Evolutionary conservation across 768 basidiomycete genomes (phyloP).

Genomic region (Holtermanniella nyarrowii): DNA sequence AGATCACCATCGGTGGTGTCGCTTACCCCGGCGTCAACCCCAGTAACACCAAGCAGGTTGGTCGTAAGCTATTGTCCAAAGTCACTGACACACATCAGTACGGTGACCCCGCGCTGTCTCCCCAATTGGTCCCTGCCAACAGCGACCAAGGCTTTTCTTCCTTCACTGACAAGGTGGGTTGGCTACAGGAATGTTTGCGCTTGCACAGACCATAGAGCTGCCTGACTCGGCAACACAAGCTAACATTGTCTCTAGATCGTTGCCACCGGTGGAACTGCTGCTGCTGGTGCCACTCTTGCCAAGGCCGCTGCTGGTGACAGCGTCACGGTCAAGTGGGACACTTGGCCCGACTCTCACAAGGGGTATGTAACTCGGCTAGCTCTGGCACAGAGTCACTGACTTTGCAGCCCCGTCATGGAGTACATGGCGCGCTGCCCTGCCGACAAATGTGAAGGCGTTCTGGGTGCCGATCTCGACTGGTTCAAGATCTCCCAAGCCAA

Average conservation of each 20-base stretch:
- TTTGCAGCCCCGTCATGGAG: conserved; percentile 6
- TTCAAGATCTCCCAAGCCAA: conserved; percentile 13
- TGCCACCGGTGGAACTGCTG: conserved; percentile 13
- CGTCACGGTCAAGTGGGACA: conserved; percentile 12
- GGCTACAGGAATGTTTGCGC: too few relatives aligned
- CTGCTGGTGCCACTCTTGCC: conserved; percentile 7
- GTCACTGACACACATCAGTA: too few relatives aligned
- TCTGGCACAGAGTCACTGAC: neutral
- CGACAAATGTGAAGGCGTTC: conserved; percentile 8
- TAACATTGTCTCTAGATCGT: too few relatives aligned
- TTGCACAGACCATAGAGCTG: too few relatives aligned
- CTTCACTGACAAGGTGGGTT: conserved; percentile 6
- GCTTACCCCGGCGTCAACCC: conserved; percentile 11
- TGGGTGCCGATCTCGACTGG: conserved; percentile 8
- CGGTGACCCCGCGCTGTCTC: too few relatives aligned
- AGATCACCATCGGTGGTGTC: conserved; percentile 2
- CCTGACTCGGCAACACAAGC: too few relatives aligned
- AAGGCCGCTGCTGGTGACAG: conserved; percentile 9
- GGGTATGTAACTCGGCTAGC: too few relatives aligned
- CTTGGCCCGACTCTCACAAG: conserved; percentile 15
- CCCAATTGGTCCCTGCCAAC: too few relatives aligned
- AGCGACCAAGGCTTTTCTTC: conserved; percentile 4
- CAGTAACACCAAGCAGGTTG: conserved; percentile 7
- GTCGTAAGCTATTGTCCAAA: conserved; percentile 8
- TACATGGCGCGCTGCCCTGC: conserved; percentile 10